Evolutionary conservation across 2,329 filamentous ascomycete species (phyloP).

Genomic region (Claviceps fusiformis): DNA sequence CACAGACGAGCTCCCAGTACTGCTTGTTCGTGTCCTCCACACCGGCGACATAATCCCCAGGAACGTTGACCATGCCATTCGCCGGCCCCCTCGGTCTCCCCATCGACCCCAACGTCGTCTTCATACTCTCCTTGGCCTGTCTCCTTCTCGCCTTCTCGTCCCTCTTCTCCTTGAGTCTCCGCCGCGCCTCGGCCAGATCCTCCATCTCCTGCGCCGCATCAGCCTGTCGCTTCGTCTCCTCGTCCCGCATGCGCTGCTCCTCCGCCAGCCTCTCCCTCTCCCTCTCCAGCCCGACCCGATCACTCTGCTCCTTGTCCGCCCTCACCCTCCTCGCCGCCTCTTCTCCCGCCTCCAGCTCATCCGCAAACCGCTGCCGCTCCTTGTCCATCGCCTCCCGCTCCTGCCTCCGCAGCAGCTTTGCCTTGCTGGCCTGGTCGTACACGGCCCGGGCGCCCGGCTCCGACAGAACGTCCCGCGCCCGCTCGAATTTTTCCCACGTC

Average conservation of each 20-base stretch:
- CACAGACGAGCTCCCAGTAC: slow-evolving; percentile 28
- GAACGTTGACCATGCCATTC: slow-evolving; percentile 22
- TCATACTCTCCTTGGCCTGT: slow-evolving; percentile 23
- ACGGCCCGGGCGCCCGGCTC: slow-evolving; percentile 56
- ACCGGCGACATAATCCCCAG: slow-evolving; percentile 21
- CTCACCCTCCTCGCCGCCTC: slow-evolving; percentile 47
- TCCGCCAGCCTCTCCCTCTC: slow-evolving; percentile 25
- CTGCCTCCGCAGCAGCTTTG: slow-evolving; percentile 53
- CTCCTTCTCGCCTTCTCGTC: slow-evolving; percentile 26
- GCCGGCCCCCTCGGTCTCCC: slow-evolving; percentile 14
- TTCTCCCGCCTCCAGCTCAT: slow-evolving; percentile 74
- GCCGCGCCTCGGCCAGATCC: slow-evolving; percentile 23
- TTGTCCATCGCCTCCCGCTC: slow-evolving; percentile 63
- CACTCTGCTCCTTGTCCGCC: slow-evolving; percentile 28
- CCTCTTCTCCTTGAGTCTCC: slow-evolving; percentile 25
- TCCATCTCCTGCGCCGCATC: slow-evolving; percentile 26
- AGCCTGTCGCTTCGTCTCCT: slow-evolving; percentile 21
- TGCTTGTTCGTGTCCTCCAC: slow-evolving; percentile 16
- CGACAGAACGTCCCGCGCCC: slow-evolving; percentile 72
- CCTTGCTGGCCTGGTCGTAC: slow-evolving; percentile 67
- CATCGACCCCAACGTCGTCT: slow-evolving; percentile 10
- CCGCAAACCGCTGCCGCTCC: slow-evolving; percentile 62
- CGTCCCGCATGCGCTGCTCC: slow-evolving; percentile 23
- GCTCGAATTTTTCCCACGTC: slow-evolving; percentile 74
- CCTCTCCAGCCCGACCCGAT: slow-evolving; percentile 21